Conservation (phyloP, 208 protist species). For the Leishmania tropica region DNA sequence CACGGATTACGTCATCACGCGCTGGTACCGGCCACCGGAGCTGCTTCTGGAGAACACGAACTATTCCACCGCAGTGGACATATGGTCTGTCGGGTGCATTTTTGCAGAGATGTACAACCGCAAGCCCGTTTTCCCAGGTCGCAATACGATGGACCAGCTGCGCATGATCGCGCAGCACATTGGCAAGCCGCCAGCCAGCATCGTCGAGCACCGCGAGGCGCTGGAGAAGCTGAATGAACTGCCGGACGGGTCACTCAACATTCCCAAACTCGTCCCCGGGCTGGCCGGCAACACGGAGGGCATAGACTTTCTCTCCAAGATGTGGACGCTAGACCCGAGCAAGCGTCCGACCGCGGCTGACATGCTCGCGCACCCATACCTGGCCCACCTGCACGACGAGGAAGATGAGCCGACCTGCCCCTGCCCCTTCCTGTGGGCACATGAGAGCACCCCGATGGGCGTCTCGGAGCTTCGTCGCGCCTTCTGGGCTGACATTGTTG, state of each 20-base stretch:
- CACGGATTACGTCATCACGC: slow-evolving; percentile 94
- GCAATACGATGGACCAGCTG: slow-evolving; percentile 93
- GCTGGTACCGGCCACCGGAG: slow-evolving; percentile 95
- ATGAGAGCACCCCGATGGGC: slow-evolving; percentile 76
- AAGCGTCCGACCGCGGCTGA: slow-evolving; percentile 81
- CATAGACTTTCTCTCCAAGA: slow-evolving; percentile 80
- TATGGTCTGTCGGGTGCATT: slow-evolving; percentile 96
- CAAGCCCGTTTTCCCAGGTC: slow-evolving; percentile 88
- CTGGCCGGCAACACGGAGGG: slow-evolving; percentile 62
- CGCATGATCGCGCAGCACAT: slow-evolving; percentile 90
- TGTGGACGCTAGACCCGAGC: slow-evolving; percentile 78
- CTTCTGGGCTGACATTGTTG: slow-evolving; percentile 89
- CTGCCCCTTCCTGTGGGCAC: slow-evolving; percentile 68
- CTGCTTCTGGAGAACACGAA: slow-evolving; percentile 88
- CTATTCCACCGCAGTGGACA: slow-evolving; percentile 91
- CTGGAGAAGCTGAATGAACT: slow-evolving; percentile 81
- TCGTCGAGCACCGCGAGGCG: slow-evolving; percentile 81
- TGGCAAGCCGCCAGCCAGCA: slow-evolving; percentile 93
- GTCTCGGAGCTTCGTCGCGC: slow-evolving; percentile 67
- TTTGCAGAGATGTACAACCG: slow-evolving; percentile 97
- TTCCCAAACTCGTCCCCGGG: slow-evolving; percentile 70
- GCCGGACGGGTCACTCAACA: slow-evolving; percentile 65
- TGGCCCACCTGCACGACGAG: slow-evolving; percentile 84
- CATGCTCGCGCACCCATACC: slow-evolving; percentile 82
- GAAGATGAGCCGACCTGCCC: slow-evolving; percentile 79